Conservation (phyloP, 139 green algal genomes). For the Coelastrella sp. region DNA sequence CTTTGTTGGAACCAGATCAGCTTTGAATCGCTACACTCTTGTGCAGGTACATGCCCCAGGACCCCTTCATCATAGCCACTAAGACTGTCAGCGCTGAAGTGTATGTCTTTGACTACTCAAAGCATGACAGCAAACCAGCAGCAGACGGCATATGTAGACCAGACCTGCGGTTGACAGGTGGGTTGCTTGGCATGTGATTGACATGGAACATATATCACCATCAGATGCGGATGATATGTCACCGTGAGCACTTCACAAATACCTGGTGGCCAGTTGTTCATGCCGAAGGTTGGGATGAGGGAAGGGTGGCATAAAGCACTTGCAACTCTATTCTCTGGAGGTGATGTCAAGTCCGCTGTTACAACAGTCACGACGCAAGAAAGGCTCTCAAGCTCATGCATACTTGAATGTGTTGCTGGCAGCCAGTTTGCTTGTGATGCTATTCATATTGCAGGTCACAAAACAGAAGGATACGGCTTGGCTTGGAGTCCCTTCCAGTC, state of each 20-base stretch:
- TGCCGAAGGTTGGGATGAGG: no score
- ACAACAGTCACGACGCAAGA: no score
- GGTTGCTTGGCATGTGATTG: not conserved
- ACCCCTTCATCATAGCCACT: conserved; percentile 97
- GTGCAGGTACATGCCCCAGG: conserved; percentile 75
- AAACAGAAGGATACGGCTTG: conserved; percentile 97
- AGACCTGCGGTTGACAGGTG: conserved; percentile 85
- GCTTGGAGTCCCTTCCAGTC: conserved; percentile 90
- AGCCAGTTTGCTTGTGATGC: conserved; percentile 58
- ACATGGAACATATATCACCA: not conserved
- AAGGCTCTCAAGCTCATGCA: no score
- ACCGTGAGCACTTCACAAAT: no score
- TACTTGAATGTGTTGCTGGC: conserved; percentile 54
- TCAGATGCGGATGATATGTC: no score
- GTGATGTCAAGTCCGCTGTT: no score
- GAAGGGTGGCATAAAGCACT: no score
- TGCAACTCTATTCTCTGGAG: no score
- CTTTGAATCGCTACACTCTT: not conserved
- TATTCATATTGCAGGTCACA: conserved; percentile 63
- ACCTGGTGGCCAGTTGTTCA: no score
- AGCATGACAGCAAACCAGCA: conserved; percentile 93
- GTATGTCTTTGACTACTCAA: conserved; percentile 98
- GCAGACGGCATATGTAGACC: conserved; percentile 85
- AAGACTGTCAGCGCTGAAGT: conserved; percentile 94
- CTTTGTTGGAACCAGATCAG: not conserved